Percentiles rank a stretch among this genome's conserved stretches.
phyloP scores from a whole-genome alignment of 306 rosid genomes.

The Heteromeles arbutifolia region DNA sequence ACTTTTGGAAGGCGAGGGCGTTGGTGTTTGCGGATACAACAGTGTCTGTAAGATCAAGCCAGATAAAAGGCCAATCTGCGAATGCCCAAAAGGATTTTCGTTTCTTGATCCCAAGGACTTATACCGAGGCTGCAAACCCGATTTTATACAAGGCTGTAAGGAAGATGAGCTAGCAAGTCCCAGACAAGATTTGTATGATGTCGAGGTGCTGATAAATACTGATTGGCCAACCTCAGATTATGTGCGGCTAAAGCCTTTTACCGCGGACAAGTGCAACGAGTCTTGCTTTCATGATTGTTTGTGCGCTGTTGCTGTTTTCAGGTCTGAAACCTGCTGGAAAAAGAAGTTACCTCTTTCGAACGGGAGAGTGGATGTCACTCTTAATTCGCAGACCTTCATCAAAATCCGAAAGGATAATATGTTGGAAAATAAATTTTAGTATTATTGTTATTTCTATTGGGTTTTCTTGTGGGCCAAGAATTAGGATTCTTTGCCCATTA shows the following conservation, averaged over 20 bases:
- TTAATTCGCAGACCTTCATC: no score
- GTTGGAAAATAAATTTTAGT: no score
- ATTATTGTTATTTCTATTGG: no score
- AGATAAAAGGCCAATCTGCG: slow-evolving; percentile 18
- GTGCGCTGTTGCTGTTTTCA: slow-evolving; percentile 21
- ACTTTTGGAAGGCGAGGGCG: background rate
- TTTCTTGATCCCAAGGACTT: slow-evolving; percentile 14
- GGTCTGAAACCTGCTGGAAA: slow-evolving; percentile 17
- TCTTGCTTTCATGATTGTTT: slow-evolving; percentile 25
- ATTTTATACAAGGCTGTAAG: slow-evolving; percentile 14
- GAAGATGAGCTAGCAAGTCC: background rate
- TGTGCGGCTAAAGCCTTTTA: background rate
- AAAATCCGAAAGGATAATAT: no score
- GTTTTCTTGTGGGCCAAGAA: no score
- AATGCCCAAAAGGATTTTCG: slow-evolving; percentile 24
- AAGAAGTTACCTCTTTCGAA: slow-evolving; percentile 34
- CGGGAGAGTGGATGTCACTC: slow-evolving; percentile 32
- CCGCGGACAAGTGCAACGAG: slow-evolving; percentile 5
- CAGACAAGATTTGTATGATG: background rate
- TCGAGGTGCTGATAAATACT: background rate
- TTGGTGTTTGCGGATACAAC: slow-evolving; percentile 42
- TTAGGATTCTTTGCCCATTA: no score
- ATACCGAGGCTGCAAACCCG: slow-evolving; percentile 15
- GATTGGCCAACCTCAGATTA: slow-evolving; percentile 27
- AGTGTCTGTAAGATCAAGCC: slow-evolving; percentile 30